These are phyloP conservation scores for Solanum hybrid DNA, from an alignment of 305 asterid species.

Conservation along the genomic window DNA sequence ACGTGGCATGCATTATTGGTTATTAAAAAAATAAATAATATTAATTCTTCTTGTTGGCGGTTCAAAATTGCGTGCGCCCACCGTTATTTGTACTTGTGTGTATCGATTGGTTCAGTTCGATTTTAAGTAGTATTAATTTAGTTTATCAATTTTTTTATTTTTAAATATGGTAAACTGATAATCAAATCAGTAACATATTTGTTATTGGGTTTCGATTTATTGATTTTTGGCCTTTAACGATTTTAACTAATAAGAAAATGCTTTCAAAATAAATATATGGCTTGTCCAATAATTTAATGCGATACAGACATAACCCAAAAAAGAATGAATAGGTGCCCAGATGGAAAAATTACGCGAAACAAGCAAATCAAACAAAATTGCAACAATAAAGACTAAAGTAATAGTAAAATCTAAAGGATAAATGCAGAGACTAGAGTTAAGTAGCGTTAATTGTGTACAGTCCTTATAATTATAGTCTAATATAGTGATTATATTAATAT, in stretches of 20 bases:
- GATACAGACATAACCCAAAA: no score
- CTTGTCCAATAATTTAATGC: no score
- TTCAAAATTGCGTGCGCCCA: background rate
- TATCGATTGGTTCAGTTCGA: fast-evolving
- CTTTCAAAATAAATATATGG: background rate
- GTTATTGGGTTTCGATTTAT: fast-evolving
- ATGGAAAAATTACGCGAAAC: no score
- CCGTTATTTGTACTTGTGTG: no score
- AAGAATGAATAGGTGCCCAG: no score
- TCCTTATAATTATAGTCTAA: no score
- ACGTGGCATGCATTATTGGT: background rate
- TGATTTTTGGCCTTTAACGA: fast-evolving
- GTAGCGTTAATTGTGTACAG: fast-evolving
- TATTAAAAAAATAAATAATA: background rate
- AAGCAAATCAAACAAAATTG: background rate
- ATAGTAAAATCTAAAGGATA: no score
- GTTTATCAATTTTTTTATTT: fast-evolving
- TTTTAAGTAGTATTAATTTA: no score
- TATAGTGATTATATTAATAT: no score
- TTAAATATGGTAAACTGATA: no score
- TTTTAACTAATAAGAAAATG: no score
- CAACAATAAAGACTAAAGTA: background rate
- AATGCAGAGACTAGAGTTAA: background rate
- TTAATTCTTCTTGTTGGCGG: background rate
- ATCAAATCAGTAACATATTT: fast-evolving